Evolutionary conservation across 169 alveolate species (phyloP), one percentile per base, ranked within the genome.

Genomic region (Eimeria tenella): DNA sequence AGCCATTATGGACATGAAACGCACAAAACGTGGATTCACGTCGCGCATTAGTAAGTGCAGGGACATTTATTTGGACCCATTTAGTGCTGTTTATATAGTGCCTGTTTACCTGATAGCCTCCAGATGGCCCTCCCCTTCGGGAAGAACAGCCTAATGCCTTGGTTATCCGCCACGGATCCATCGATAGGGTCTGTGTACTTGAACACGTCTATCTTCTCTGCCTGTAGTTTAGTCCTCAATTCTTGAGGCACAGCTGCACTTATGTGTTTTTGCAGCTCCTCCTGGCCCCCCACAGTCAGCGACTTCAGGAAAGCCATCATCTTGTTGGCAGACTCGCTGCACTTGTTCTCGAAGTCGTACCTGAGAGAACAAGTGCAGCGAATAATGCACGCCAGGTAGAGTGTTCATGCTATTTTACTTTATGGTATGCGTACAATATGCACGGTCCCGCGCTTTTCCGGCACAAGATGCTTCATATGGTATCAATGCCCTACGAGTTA

Each of bases 131-230:
- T 96, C 11, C 98, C 98, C 93, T 98, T 98, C 49, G 96, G 96
- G 93, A 95, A 97, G 92, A 96, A 95, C 94, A 98, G 97, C 73
- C 98, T 97, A 55, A 98, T 93, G 71, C 99, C 99, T 96, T 98
- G 98, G 83, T 98, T 98, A 91, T 97, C 97, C 81, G 99, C 95
- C 19, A 97, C 98, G 71, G 98, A 96, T n/a, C 97, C 96, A 95
- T 99, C 99, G 55, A 99, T 99, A 50, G 99, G 99, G 86, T 98
- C 99, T 55, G 62, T 95, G 91, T 98, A 98, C 89, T 96, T 96
- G 91, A 97, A 98, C 83, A 96, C 96, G 82, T 97, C 98, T 53
- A 98, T 98, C 49, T 74, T 70, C 53, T 73, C 79, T 17, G 86
- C 58, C 56, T 49, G 86, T 21, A 84, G 19, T 15, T 63, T 81